phyloP scores from a whole-genome alignment of 257 asterid species.

The Salvia hispanica region DNA sequence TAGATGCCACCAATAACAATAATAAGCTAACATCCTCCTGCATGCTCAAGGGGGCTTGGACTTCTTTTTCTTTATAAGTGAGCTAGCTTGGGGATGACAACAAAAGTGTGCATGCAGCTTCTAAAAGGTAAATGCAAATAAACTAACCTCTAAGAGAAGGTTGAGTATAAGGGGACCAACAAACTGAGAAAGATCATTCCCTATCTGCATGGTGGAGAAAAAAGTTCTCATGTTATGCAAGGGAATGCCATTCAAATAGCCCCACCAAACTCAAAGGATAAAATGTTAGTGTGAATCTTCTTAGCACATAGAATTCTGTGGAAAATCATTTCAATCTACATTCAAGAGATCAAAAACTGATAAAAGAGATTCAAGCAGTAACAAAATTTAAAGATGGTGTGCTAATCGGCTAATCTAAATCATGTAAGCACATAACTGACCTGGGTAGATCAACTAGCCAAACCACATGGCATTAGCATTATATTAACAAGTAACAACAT shows the following conservation, averaged over 20 bases:
- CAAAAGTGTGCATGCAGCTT: constrained; percentile 4
- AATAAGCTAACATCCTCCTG: constrained; percentile 23
- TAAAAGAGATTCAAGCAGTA: constrained; percentile 19
- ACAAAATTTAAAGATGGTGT: constrained; percentile 12
- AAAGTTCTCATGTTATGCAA: constrained; percentile 30
- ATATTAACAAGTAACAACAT: background rate
- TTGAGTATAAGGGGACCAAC: constrained; percentile 84
- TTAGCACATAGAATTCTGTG: background rate
- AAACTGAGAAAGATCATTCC: constrained; percentile 83
- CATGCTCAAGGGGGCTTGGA: background rate
- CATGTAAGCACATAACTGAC: background rate
- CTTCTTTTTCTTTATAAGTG: background rate
- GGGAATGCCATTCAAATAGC: constrained; percentile 20
- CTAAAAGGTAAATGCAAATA: constrained; percentile 28
- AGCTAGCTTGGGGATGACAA: background rate
- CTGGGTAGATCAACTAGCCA: background rate
- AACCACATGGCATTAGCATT: background rate
- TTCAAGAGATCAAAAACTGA: constrained; percentile 21
- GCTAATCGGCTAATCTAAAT: background rate
- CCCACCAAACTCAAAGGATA: constrained; percentile 20
- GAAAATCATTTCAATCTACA: constrained; percentile 53
- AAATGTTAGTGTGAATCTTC: constrained; percentile 11
- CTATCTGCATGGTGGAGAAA: constrained; percentile 60
- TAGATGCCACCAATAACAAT: constrained; percentile 34
- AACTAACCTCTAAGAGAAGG: constrained; percentile 73